Evolutionary conservation across 176 grass and related monocot genomes (phyloP).

Genomic region (Dendrocalamus sinicus): DNA sequence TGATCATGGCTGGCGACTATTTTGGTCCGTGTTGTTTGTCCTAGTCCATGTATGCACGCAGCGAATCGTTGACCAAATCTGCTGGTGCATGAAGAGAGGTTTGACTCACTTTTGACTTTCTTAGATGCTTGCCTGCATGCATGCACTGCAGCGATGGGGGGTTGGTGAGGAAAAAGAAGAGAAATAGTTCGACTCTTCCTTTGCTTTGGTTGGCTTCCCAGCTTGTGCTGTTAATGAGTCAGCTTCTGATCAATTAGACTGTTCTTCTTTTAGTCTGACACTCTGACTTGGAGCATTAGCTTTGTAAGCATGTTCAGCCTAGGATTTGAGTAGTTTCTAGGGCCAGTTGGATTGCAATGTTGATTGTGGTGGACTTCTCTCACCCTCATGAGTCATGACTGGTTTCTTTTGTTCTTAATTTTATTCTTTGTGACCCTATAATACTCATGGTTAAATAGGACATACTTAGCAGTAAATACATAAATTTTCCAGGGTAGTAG

Average conservation of each 20-base stretch:
- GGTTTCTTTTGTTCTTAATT: not conserved
- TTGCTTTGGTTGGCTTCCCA: not conserved
- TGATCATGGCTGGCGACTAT: not conserved
- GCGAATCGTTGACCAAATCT: not conserved
- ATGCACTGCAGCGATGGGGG: not conserved
- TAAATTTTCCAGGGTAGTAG: too few species aligned
- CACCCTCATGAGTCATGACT: not conserved
- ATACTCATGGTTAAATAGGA: not conserved
- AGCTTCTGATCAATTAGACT: not conserved
- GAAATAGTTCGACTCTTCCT: not conserved
- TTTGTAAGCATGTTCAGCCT: not conserved
- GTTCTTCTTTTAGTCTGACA: not conserved
- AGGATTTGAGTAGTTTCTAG: not conserved
- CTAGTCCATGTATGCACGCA: not conserved
- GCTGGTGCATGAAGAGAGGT: not conserved
- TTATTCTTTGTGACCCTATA: not conserved
- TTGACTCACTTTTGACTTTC: not conserved
- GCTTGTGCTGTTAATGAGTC: not conserved
- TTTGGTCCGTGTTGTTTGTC: not conserved
- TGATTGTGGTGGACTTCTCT: not conserved
- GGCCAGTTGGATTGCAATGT: not conserved
- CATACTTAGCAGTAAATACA: too few species aligned
- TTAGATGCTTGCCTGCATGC: not conserved
- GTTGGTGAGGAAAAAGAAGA: not conserved
- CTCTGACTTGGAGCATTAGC: not conserved